These are phyloP conservation scores for Paecilomyces dactylethromorphus DNA, from an alignment of 2,329 filamentous ascomycete species.

Conservation along the genomic window DNA sequence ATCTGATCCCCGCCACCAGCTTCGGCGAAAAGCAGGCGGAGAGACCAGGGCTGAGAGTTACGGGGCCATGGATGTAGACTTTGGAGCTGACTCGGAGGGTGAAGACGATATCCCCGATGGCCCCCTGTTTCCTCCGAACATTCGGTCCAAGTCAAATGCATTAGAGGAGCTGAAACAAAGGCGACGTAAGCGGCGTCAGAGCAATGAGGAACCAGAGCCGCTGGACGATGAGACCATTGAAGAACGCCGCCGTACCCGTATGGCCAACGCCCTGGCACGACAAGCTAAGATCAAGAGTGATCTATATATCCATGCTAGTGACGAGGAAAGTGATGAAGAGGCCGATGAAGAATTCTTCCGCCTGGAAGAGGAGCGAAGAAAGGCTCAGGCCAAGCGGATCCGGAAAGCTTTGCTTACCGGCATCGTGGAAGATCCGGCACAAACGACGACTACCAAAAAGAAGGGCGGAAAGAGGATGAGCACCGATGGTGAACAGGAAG, in stretches of 20 bases:
- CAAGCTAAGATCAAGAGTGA: slow-evolving; percentile 75
- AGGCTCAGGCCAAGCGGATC: slow-evolving; percentile 47
- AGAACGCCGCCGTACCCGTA: slow-evolving; percentile 55
- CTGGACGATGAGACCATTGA: slow-evolving; percentile 56
- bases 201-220: slow-evolving; percentile 46
- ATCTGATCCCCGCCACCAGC: slow-evolving; percentile 65
- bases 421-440: slow-evolving; percentile 17
- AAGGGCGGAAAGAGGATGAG: slow-evolving; percentile 18
- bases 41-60: slow-evolving; percentile 25
- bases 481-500: slow-evolving; percentile 14
- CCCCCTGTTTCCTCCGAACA: slow-evolving; percentile 58
- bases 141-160: slow-evolving; percentile 44
- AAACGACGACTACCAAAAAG: slow-evolving; percentile 20
- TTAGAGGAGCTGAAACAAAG: slow-evolving; percentile 55
- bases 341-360: slow-evolving; percentile 69
- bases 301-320: slow-evolving; percentile 71
- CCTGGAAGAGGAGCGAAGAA: slow-evolving; percentile 61
- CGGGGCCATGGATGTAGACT: slow-evolving; percentile 46
- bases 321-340: slow-evolving; percentile 82
- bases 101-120: slow-evolving; percentile 53
- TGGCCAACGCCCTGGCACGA: slow-evolving; percentile 69
- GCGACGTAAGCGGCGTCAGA: slow-evolving; percentile 48
- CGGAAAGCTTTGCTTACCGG: slow-evolving; percentile 42
- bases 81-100: slow-evolving; percentile 64
- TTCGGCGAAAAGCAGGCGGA: slow-evolving; percentile 60